Evolutionary conservation across 768 basidiomycete genomes (phyloP), one percentile per base, ranked within the genome.

Genomic region (Lactifluus volemus): DNA sequence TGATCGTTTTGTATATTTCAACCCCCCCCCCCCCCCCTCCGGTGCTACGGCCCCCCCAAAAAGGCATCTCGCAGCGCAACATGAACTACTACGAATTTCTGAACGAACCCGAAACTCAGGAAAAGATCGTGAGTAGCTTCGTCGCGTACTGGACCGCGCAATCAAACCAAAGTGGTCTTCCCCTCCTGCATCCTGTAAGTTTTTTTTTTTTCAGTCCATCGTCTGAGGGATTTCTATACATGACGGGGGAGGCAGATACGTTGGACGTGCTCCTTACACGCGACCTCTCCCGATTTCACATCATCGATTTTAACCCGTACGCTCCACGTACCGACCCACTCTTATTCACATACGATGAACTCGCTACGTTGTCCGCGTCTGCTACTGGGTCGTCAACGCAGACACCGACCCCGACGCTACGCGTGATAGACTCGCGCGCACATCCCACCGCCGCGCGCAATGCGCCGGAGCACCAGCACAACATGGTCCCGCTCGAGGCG

Each of bases 221-320:
- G 34, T 10, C 34, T 7, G 10, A 36, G n/a, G n/a, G n/a, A n/a
- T n/a, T n/a, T n/a, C n/a, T n/a, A 36, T 7, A 36, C 5, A 7
- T 36, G 10, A n/a, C n/a, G 10, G 10, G 1, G 10, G 5, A 6
- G 34, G 42, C 68, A 95, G 95, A 97, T 69, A 76, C 81, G 9
- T 86, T 98, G 67, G 95, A 98, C 70, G 73, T 97, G 49, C 81
- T 95, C 61, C 80, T 98, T 39, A 92, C 92, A 2, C 85, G 92
- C 32, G 85, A 93, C 70, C 77, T 92, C 39, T 72, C 79, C 2
- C 79, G 83, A 11, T 89, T 84, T 15, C 88, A 93, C 72, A 77
- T 98, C 66, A 70, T 98, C 68, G 96, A 98, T 71, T 92, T 98
- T 73, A 93, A 93, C 65, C 92, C 93, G 0, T 97, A 88, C 68